Percentiles rank a stretch among this genome's conserved stretches.
phyloP scores from a whole-genome alignment of 1,139 yeast species.

The Yamadazyma sp. region DNA sequence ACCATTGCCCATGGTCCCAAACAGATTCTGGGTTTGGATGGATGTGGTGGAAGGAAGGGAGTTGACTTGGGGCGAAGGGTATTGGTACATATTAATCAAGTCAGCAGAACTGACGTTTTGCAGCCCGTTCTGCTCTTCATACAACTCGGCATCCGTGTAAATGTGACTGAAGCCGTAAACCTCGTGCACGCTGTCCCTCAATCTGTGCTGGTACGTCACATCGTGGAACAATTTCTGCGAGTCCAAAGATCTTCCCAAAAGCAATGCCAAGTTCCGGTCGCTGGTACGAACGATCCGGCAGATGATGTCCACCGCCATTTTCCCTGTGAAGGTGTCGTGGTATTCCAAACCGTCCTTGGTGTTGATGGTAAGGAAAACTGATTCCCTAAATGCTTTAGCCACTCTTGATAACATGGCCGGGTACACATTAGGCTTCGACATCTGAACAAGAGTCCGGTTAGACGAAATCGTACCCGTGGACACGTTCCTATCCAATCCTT shows the following conservation, averaged over 20 bases:
- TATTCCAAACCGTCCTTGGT: constrained; percentile 94
- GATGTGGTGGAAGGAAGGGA: constrained; percentile 17
- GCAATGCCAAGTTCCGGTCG: constrained; percentile 84
- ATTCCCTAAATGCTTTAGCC: constrained; percentile 73
- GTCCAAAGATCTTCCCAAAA: constrained; percentile 89
- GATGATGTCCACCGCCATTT: constrained; percentile 88
- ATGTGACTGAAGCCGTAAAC: constrained; percentile 82
- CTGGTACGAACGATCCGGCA: constrained; percentile 84
- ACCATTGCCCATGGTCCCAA: constrained; percentile 1
- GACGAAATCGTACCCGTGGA: constrained; percentile 32
- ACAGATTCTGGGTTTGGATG: constrained; percentile 4
- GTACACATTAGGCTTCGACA: constrained; percentile 66
- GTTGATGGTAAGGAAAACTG: constrained; percentile 71
- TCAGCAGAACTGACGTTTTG: constrained; percentile 12
- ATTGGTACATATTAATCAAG: constrained; percentile 7
- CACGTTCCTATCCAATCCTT: constrained; percentile 31
- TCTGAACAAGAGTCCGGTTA: constrained; percentile 30
- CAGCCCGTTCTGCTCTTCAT: constrained; percentile 18
- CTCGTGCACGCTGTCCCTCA: constrained; percentile 84
- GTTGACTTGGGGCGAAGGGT: constrained; percentile 4
- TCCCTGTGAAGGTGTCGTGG: constrained; percentile 92
- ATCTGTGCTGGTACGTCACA: constrained; percentile 90
- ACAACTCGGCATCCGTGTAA: constrained; percentile 42
- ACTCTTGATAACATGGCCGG: constrained; percentile 89
- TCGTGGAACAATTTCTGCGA: constrained; percentile 95